These are phyloP conservation scores for Neurospora hispaniola DNA, from an alignment of 495 filamentous ascomycete species.

Conservation along the genomic window DNA sequence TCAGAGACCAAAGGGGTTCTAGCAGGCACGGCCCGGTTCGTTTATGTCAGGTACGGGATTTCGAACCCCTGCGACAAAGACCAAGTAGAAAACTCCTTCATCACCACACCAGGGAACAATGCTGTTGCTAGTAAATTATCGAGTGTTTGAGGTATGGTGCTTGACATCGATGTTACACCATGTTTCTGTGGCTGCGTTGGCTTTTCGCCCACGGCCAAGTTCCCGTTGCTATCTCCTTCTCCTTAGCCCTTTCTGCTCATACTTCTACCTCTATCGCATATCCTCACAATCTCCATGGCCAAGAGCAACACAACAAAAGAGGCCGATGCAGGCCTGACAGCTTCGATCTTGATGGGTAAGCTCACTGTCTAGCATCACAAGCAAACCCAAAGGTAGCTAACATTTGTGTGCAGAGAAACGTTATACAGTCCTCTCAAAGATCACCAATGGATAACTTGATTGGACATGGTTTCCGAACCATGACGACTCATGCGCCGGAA, in stretches of 20 bases:
- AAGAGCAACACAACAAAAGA: not conserved
- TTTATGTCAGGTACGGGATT: not conserved
- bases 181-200: conserved; percentile 10
- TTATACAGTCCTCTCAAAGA: not conserved
- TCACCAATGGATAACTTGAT: not conserved
- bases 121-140: not conserved
- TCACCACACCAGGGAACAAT: not conserved
- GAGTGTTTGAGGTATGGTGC: not conserved
- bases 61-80: not conserved
- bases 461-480: not conserved
- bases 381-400: not conserved
- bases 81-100: not conserved
- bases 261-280: not conserved
- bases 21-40: not conserved
- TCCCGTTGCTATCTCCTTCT: not conserved
- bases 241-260: not conserved
- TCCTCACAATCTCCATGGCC: not conserved
- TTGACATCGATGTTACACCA: conserved; percentile 13
- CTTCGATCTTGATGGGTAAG: not conserved
- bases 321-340: not conserved
- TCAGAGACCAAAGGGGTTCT: not conserved
- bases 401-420: not conserved
- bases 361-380: not conserved
- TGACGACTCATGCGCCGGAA: not conserved
- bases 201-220: not conserved